A percentile compares a stretch with the other conserved stretches of the same genome.
These are phyloP conservation scores for Eucalyptus caleyi DNA, from an alignment of 345 rosid genomes.

Conservation along the genomic window DNA sequence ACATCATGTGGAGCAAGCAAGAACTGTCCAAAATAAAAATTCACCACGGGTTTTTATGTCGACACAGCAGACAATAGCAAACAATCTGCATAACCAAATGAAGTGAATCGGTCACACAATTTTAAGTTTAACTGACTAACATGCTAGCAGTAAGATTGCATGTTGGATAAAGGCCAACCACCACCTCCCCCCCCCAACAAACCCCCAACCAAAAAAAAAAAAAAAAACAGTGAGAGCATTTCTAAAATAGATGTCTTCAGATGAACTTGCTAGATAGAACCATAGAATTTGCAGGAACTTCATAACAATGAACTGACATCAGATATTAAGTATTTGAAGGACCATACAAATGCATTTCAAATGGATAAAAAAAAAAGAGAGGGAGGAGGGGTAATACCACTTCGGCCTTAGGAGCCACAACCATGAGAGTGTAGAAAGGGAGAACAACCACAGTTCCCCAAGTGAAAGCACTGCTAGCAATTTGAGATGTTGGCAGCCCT, in stretches of 20 bases:
- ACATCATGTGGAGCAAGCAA: background rate
- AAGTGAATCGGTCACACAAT: background rate
- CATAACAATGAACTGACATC: background rate
- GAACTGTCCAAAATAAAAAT: background rate
- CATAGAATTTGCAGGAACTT: background rate
- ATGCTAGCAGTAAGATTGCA: background rate
- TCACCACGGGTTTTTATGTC: background rate
- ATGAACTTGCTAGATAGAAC: background rate
- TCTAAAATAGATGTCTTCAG: background rate
- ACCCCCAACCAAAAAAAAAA: too few relatives aligned
- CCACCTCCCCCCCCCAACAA: too few relatives aligned
- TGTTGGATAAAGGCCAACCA: background rate
- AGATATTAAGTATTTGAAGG: background rate
- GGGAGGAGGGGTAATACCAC: conserved; percentile 15
- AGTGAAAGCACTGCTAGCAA: conserved; percentile 56
- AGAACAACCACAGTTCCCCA: conserved; percentile 78
- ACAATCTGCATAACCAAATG: background rate
- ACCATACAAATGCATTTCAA: background rate
- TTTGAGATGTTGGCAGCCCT: conserved; percentile 63
- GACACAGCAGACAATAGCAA: background rate
- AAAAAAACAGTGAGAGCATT: background rate
- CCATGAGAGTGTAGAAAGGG: conserved; percentile 89
- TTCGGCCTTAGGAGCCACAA: conserved; percentile 79
- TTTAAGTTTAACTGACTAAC: background rate
- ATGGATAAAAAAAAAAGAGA: background rate